These are phyloP conservation scores for Berberis vulgaris DNA, from an alignment of 164 flowering plant genomes.

Conservation along the genomic window DNA sequence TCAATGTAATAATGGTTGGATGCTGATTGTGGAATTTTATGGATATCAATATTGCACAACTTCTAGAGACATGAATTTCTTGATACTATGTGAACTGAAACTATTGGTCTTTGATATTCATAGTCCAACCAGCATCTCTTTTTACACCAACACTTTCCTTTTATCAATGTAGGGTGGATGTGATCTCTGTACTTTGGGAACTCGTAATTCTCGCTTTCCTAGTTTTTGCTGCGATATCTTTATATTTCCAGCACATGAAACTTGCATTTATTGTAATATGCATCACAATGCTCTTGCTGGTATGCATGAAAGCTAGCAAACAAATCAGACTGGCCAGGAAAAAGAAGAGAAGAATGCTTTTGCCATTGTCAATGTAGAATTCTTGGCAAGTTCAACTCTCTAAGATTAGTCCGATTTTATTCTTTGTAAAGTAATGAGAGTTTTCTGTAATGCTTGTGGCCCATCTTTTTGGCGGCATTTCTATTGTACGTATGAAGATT, in stretches of 20 bases:
- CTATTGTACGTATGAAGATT: neutral
- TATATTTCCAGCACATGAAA: conserved; percentile 65
- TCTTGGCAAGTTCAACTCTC: conserved; percentile 4
- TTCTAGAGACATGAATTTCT: no score
- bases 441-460: conserved; percentile 14
- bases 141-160: neutral
- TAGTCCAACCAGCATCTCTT: neutral
- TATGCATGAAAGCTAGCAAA: conserved; percentile 80
- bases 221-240: conserved; percentile 78
- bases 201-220: conserved; percentile 72
- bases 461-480: conserved; percentile 10
- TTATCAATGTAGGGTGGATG: conserved; percentile 79
- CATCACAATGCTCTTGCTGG: conserved; percentile 52
- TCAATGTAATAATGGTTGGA: no score
- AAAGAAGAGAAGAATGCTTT: conserved; percentile 95
- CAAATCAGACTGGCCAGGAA: conserved; percentile 73
- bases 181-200: conserved; percentile 87
- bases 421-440: conserved; percentile 13
- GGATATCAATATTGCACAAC: no score
- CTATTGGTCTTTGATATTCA: neutral
- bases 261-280: conserved; percentile 62
- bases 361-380: conserved; percentile 84
- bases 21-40: no score
- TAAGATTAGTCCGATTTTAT: conserved; percentile 9
- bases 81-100: no score